Percentiles rank a stretch among this genome's conserved stretches.
These are phyloP conservation scores for Corymbia calophylla DNA, from an alignment of 441 rosid species.

Conservation along the genomic window DNA sequence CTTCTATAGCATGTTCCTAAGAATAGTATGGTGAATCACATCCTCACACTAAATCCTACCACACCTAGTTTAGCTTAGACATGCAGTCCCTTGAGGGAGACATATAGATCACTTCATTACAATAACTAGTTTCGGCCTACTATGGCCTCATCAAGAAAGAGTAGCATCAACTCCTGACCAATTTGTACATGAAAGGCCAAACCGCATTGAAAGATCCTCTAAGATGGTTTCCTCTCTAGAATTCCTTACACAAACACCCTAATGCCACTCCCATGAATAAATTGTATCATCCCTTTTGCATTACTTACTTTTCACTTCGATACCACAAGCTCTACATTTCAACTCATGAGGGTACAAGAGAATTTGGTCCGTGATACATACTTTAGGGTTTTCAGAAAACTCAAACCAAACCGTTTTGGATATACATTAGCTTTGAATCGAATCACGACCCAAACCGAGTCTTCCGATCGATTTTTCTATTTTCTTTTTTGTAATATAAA, in stretches of 20 bases:
- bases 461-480: not conserved
- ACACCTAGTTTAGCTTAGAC: not conserved
- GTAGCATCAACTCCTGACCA: not conserved
- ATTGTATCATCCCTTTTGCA: not conserved
- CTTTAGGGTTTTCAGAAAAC: not conserved
- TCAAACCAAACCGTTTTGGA: not conserved
- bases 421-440: not conserved
- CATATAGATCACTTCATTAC: not conserved
- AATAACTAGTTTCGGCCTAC: fast-evolving
- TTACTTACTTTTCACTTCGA: not conserved
- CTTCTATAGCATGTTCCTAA: not conserved
- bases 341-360: not conserved
- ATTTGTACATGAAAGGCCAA: not conserved
- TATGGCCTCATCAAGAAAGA: not conserved
- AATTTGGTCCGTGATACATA: not conserved
- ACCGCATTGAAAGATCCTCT: not conserved
- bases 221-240: not conserved
- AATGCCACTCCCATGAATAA: not conserved
- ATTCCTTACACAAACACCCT: not conserved
- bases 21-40: not conserved
- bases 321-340: not conserved
- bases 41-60: not conserved
- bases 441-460: not conserved
- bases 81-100: not conserved
- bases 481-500: not conserved